Conservation (phyloP, 2,329 filamentous ascomycete species). For the Aspergillus melleus region DNA sequence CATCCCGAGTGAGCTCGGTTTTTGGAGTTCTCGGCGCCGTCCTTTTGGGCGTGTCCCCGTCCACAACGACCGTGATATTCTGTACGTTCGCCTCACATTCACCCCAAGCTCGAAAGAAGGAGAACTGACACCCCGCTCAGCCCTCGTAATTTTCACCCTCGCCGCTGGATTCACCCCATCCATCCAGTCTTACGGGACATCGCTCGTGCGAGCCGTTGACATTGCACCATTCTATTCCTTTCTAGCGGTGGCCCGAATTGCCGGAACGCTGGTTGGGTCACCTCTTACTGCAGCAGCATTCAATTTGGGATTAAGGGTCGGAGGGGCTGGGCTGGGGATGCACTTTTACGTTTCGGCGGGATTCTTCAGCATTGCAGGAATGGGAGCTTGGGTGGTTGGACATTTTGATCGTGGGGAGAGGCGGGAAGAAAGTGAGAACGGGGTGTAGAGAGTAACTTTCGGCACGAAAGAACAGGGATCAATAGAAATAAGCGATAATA, state of each 20-base stretch:
- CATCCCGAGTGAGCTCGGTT: not conserved
- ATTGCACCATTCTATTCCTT: not conserved
- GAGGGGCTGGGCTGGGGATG: not conserved
- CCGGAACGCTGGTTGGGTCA: not conserved
- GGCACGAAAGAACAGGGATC: too few relatives aligned
- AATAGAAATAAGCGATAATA: too few relatives aligned
- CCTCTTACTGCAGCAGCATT: not conserved
- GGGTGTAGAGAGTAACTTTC: not conserved
- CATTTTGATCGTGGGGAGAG: not conserved
- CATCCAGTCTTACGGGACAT: not conserved
- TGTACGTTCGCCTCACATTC: not conserved
- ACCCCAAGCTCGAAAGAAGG: not conserved
- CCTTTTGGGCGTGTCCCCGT: not conserved
- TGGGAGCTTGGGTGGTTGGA: not conserved
- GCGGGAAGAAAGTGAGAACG: not conserved
- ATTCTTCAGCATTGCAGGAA: not conserved
- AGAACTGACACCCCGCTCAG: not conserved
- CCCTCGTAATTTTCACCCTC: not conserved
- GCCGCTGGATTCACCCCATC: not conserved
- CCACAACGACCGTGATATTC: not conserved
- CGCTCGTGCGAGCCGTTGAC: not conserved
- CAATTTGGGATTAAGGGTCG: not conserved
- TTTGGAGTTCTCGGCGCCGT: not conserved
- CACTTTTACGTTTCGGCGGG: not conserved
- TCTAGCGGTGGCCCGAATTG: not conserved